A percentile compares a stretch with the other conserved stretches of the same genome.
Conservation (phyloP, 306 rosid species). For the Citrullus amarus region DNA sequence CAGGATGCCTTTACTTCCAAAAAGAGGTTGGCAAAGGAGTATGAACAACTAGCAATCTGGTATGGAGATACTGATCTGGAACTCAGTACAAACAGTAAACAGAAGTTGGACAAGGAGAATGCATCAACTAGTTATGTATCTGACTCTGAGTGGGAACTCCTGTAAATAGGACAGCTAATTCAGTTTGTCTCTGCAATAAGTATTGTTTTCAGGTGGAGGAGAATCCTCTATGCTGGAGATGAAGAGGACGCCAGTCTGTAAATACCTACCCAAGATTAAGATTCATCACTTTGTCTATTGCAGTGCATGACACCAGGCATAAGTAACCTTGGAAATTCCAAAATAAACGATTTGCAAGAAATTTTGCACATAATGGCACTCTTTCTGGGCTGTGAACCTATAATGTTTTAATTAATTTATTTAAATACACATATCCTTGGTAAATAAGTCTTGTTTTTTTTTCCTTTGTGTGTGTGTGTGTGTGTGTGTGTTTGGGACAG, state of each 20-base stretch:
- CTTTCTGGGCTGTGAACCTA: not conserved
- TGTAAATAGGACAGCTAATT: conserved; percentile 25
- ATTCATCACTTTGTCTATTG: not conserved
- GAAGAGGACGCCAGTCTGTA: not conserved
- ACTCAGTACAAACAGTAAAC: conserved; percentile 4
- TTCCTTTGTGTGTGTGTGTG: too few relatives aligned
- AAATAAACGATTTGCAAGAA: not conserved
- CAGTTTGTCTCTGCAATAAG: not conserved
- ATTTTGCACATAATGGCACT: not conserved
- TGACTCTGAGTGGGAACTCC: conserved; percentile 81
- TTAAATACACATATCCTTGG: not conserved
- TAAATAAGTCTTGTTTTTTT: not conserved
- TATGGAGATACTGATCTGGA: conserved; percentile 49
- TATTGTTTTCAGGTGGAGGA: not conserved
- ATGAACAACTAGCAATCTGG: conserved; percentile 81
- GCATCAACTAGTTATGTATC: conserved; percentile 22
- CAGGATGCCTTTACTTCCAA: conserved; percentile 57
- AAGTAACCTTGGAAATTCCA: not conserved
- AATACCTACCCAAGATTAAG: not conserved
- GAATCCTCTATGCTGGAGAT: not conserved
- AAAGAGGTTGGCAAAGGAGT: conserved; percentile 69
- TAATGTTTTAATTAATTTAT: not conserved
- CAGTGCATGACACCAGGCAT: not conserved
- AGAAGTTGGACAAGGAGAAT: conserved; percentile 9
- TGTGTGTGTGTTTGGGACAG: not conserved